phyloP scores from a whole-genome alignment of 371 early-diverging fungal species.

The Mortierella sp. region DNA sequence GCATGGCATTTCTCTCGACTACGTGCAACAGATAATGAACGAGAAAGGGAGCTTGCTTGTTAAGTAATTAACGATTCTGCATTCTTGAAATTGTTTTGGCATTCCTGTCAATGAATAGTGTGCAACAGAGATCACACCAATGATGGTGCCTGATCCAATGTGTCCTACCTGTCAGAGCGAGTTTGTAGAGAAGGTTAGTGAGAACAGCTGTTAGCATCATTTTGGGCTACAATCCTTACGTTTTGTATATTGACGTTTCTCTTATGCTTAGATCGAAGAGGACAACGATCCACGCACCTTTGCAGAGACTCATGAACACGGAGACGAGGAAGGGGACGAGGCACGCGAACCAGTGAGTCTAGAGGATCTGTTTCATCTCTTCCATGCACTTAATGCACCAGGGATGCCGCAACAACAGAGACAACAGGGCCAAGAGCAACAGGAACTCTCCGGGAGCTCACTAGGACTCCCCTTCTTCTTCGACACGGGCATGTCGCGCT shows the following conservation, averaged over 20 bases:
- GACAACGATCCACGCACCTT: constrained; percentile 44
- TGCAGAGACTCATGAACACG: constrained; percentile 12
- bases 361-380: constrained; percentile 27
- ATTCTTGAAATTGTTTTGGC: constrained; percentile 11
- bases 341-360: constrained; percentile 4
- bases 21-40: no score
- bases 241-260: background rate
- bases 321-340: constrained; percentile 20
- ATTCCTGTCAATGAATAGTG: constrained; percentile 25
- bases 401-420: constrained; percentile 9
- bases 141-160: constrained; percentile 64
- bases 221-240: background rate
- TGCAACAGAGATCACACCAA: constrained; percentile 42
- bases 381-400: constrained; percentile 4
- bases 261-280: constrained; percentile 29
- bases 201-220: background rate
- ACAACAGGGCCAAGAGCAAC: constrained; percentile 8
- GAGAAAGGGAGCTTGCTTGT: no score
- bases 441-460: constrained; percentile 18
- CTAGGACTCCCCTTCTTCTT: constrained; percentile 15
- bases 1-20: constrained; percentile 6
- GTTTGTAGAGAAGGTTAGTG: constrained; percentile 74
- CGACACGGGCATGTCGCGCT: background rate
- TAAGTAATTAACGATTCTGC: no score
- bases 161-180: constrained; percentile 72